Base-by-base conservation (phyloP, 2,329 filamentous ascomycete genomes). In the Hymenoscyphus salicellus region DNA sequence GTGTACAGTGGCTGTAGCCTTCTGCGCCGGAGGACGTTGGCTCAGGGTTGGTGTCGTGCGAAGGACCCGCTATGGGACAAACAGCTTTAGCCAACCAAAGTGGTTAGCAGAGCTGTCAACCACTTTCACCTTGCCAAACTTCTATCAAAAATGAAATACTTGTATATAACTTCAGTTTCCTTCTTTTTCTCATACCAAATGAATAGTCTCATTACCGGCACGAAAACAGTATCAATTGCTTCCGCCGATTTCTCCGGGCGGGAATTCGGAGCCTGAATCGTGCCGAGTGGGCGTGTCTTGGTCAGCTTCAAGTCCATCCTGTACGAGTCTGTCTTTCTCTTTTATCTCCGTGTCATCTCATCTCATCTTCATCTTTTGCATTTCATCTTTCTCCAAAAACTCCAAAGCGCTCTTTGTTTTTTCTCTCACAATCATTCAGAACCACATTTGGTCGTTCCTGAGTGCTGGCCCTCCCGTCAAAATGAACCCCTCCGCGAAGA, bases 401-500 rank as follows among this genome's bases (percentile, higher is more conserved):
- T 52, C 26, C 10, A 16, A 14, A 52, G 46, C n/a, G 2, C 11
- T 58, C 4, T 33, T 58, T 23, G 2, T 16, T 10, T 36, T 28
- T 11, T 17, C n/a, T 33, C 10, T 33, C 30, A 20, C 36, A 0
- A 14, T 38, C 57, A 28, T 17, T 59, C 17, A 33, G 16, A 41
- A 5, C 16, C 33, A 28, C 16, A 17, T 26, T 26, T 14, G 20
- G 23, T 52, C 46, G 11, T 23, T 52, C 23, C 4, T 8, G 23
- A 23, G 20, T 14, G 7, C 10, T 23, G n/a, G n/a, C 20, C 28
- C 28, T 30, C 28, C 28, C 20, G 16, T 33, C 23, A 49, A 67
- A 67, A 65, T 58, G 65, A 11, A 30, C 17, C n/a, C 43, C 55
- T 14, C 62, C 52, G 32, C 57, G 58, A 57, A 57, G 20, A 63